Conservation (phyloP, 108 stramenopile genomes). For the Asterionellopsis glacialis region DNA sequence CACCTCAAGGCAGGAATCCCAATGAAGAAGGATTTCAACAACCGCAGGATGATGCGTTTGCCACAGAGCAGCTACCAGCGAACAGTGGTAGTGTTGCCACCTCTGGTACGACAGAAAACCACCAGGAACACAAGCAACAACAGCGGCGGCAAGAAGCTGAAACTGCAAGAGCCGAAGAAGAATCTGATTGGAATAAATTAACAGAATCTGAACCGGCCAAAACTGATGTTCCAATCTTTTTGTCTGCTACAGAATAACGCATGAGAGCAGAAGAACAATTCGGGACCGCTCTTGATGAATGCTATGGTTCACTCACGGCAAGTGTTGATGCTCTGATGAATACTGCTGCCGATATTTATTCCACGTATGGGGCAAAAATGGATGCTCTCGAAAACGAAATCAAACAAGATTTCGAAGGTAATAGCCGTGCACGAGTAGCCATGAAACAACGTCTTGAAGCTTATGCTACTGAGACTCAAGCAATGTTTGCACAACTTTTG, state of each 20-base stretch:
- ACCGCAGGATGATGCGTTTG: too few species aligned
- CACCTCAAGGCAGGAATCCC: too few species aligned
- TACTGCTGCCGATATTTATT: conserved; percentile 21
- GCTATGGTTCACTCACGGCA: conserved; percentile 20
- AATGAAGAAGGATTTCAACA: too few species aligned
- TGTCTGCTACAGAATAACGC: conserved; percentile 16
- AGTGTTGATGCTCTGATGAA: conserved; percentile 26
- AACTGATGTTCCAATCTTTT: conserved; percentile 26
- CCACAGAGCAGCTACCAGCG: too few species aligned
- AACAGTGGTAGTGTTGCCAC: too few species aligned
- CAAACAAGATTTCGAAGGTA: conserved; percentile 25
- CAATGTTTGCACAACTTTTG: conserved; percentile 38
- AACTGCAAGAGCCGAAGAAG: conserved; percentile 13
- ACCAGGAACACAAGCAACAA: too few species aligned
- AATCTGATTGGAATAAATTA: conserved; percentile 33
- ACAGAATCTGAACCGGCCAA: conserved; percentile 21
- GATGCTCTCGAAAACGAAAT: conserved; percentile 28
- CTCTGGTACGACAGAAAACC: too few species aligned
- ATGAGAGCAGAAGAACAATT: conserved; percentile 26
- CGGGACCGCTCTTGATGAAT: conserved; percentile 23
- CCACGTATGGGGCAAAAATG: conserved; percentile 15
- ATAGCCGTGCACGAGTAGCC: conserved; percentile 26
- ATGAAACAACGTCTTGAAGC: conserved; percentile 37
- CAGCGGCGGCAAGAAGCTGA: too few species aligned
- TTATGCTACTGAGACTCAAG: conserved; percentile 29